A percentile compares a stretch with the other conserved stretches of the same genome.
These are phyloP conservation scores for Pyrenula aspistea DNA, from an alignment of 495 filamentous ascomycete species.

Conservation along the genomic window DNA sequence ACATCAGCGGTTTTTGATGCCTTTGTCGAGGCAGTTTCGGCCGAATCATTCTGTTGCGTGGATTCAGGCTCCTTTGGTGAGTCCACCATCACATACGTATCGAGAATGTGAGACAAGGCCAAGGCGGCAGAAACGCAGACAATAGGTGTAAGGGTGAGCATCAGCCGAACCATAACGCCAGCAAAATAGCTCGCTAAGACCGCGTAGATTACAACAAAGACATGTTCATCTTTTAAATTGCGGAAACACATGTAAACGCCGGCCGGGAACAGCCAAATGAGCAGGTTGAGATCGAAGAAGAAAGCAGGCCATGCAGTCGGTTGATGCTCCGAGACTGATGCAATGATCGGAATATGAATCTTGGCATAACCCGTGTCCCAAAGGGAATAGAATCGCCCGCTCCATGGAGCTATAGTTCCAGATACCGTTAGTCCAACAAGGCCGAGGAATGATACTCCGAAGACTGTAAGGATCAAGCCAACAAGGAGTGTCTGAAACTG, in stretches of 20 bases:
- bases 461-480: slow-evolving; percentile 64
- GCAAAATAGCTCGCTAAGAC: slow-evolving; percentile 95
- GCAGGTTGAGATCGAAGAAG: slow-evolving; percentile 96
- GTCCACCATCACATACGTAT: slow-evolving; percentile 63
- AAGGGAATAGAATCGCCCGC: slow-evolving; percentile 96
- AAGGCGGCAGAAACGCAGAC: slow-evolving; percentile 93
- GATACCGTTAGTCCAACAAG: slow-evolving; percentile 74
- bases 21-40: slow-evolving; percentile 33
- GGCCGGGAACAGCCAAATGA: slow-evolving; percentile 98
- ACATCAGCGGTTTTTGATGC: slow-evolving; percentile 31
- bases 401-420: slow-evolving; percentile 94
- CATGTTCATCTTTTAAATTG: slow-evolving; percentile 86
- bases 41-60: slow-evolving; percentile 9
- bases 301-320: slow-evolving; percentile 99
- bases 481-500: slow-evolving; percentile 85
- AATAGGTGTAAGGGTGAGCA: slow-evolving; percentile 93
- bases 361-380: slow-evolving; percentile 99
- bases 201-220: slow-evolving; percentile 95
- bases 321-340: slow-evolving; percentile 98
- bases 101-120: slow-evolving; percentile 76
- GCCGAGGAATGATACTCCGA: slow-evolving; percentile 58
- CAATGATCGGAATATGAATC: slow-evolving; percentile 99
- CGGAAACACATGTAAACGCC: slow-evolving; percentile 98
- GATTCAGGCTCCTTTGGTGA: slow-evolving; percentile 28
- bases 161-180: slow-evolving; percentile 97